Conservation (phyloP, 495 filamentous ascomycete genomes). For the Podospora comata region DNA sequence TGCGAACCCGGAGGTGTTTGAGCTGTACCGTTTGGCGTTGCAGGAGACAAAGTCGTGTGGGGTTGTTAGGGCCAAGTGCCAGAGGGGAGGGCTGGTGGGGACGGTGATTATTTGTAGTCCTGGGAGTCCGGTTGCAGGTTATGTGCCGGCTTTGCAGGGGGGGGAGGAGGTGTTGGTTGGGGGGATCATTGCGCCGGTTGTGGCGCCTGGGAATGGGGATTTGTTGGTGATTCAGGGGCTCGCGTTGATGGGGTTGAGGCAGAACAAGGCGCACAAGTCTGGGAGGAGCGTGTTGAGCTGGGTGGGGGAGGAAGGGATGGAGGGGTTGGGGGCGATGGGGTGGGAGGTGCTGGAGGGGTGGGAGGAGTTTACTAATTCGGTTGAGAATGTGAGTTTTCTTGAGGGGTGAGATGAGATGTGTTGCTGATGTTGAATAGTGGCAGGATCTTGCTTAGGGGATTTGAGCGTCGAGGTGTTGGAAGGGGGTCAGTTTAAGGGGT, state of each 20-base stretch:
- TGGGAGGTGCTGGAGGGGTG: slow-evolving; percentile 72
- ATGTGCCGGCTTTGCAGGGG: slow-evolving; percentile 61
- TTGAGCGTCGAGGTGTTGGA: background rate
- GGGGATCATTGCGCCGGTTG: slow-evolving; percentile 78
- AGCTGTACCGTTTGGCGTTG: slow-evolving; percentile 77
- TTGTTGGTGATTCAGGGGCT: slow-evolving; percentile 74
- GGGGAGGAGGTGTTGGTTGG: slow-evolving; percentile 60
- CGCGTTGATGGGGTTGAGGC: slow-evolving; percentile 74
- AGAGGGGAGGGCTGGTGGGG: slow-evolving; percentile 65
- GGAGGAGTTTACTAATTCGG: slow-evolving; percentile 76
- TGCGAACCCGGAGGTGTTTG: slow-evolving; percentile 75
- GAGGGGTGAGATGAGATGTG: background rate
- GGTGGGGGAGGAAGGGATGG: slow-evolving; percentile 69
- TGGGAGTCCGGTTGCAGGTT: slow-evolving; percentile 61
- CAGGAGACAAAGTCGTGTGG: slow-evolving; percentile 69
- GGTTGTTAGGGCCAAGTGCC: slow-evolving; percentile 75
- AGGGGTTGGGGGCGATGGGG: slow-evolving; percentile 70
- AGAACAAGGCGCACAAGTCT: slow-evolving; percentile 73
- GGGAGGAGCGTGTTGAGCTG: slow-evolving; percentile 70
- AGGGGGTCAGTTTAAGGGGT: too few relatives aligned
- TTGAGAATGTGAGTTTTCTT: slow-evolving; percentile 51
- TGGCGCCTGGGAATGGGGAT: slow-evolving; percentile 63
- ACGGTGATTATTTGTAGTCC: slow-evolving; percentile 80
- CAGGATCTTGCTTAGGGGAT: slow-evolving; percentile 33
- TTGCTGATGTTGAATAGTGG: slow-evolving; percentile 29